Evolutionary conservation across 345 rosid species (phyloP).

Genomic region (Citrus unshiu): DNA sequence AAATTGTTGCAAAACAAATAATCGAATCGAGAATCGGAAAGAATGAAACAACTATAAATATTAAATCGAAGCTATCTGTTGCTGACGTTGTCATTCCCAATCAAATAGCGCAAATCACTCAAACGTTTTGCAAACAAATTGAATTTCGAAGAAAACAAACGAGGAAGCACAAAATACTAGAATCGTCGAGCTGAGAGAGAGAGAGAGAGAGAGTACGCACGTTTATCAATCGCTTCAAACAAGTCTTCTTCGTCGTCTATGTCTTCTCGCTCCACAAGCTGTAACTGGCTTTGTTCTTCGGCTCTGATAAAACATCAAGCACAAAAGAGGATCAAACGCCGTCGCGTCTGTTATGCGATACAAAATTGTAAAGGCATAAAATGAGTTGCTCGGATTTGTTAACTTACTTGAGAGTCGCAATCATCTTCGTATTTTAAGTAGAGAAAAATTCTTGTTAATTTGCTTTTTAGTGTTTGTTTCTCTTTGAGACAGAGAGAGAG

Average conservation of each 20-base stretch:
- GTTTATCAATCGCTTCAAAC: slow-evolving; percentile 75
- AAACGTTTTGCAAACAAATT: not conserved
- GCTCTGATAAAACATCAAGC: slow-evolving; percentile 37
- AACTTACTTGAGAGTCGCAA: slow-evolving; percentile 70
- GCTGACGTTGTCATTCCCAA: not conserved
- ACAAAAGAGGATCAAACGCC: not conserved
- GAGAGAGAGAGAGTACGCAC: slow-evolving; percentile 32
- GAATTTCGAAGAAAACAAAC: not conserved
- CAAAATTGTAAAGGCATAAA: slow-evolving; percentile 6
- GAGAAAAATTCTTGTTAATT: slow-evolving; percentile 2
- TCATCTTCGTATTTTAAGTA: slow-evolving; percentile 39
- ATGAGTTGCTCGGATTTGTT: not conserved
- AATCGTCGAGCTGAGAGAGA: not conserved
- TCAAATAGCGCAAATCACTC: not conserved
- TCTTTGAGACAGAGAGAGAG: not conserved
- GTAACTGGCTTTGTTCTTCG: slow-evolving; percentile 63
- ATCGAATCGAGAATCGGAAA: not conserved
- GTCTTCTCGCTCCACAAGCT: slow-evolving; percentile 71
- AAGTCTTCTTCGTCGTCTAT: slow-evolving; percentile 66
- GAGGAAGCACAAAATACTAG: not conserved
- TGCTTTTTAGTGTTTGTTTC: slow-evolving; percentile 3
- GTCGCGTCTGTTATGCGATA: not conserved
- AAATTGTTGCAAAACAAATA: not conserved
- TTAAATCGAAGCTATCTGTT: not conserved
- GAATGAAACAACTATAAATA: not conserved